Percentiles rank a stretch among this genome's conserved stretches.
Conservation (phyloP, 257 asterid genomes). For the Solanum paucissectum region DNA sequence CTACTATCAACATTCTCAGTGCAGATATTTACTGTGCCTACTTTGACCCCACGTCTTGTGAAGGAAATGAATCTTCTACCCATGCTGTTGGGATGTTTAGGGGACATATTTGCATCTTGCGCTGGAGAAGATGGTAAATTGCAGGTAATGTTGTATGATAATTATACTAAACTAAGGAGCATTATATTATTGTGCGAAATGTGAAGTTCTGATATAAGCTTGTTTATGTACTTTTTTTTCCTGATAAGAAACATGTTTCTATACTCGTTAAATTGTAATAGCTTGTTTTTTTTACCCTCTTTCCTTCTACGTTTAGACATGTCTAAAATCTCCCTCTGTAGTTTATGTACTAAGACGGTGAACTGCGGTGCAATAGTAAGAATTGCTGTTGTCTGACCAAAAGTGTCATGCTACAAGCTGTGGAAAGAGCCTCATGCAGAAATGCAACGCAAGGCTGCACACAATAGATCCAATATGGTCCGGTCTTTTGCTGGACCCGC, state of each 20-base stretch:
- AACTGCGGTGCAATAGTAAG: neutral
- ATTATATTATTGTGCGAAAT: neutral
- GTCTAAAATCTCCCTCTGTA: neutral
- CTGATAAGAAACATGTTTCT: neutral
- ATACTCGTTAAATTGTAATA: neutral
- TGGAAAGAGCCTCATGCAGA: neutral
- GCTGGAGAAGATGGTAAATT: slow-evolving; percentile 69
- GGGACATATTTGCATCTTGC: slow-evolving; percentile 45
- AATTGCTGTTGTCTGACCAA: neutral
- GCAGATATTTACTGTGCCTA: slow-evolving; percentile 86
- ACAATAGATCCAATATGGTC: neutral
- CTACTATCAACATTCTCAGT: slow-evolving; percentile 79
- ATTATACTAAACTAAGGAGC: neutral
- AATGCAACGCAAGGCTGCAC: neutral
- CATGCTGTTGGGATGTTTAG: slow-evolving; percentile 71
- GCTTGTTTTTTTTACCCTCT: neutral
- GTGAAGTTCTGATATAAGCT: neutral
- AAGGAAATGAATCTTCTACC: slow-evolving; percentile 84
- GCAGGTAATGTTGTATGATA: slow-evolving; percentile 41
- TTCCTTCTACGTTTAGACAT: neutral
- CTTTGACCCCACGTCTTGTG: slow-evolving; percentile 86
- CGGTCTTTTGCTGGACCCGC: neutral
- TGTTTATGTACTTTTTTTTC: neutral
- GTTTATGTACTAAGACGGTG: neutral
- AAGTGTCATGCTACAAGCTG: neutral